Percentiles rank a stretch among this genome's conserved stretches.
Evolutionary conservation across 164 flowering plant genomes (phyloP).

Genomic region (Malania oleifera): DNA sequence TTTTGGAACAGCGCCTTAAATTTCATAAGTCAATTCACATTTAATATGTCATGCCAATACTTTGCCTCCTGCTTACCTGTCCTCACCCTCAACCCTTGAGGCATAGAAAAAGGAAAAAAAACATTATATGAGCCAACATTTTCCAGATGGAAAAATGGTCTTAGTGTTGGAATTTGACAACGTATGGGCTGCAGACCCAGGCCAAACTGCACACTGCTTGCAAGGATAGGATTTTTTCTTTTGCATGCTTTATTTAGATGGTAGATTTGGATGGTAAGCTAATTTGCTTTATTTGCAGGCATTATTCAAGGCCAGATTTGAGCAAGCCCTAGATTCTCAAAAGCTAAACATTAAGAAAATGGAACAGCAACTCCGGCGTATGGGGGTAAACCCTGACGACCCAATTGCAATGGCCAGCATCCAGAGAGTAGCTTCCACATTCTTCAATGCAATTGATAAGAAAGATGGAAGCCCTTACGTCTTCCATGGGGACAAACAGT

Average conservation of each 20-base stretch:
- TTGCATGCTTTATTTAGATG: neutral
- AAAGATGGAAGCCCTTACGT: slow-evolving; percentile 92
- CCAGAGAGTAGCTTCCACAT: slow-evolving; percentile 91
- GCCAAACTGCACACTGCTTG: neutral
- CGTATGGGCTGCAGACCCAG: no score
- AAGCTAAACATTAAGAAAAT: slow-evolving; percentile 84
- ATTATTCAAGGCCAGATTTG: slow-evolving; percentile 94
- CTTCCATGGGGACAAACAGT: slow-evolving; percentile 51
- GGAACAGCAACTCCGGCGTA: slow-evolving; percentile 85
- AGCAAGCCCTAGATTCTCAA: slow-evolving; percentile 97
- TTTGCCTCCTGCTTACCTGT: no score
- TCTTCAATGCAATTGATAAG: slow-evolving; percentile 91
- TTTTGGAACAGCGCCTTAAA: neutral
- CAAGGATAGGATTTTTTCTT: neutral
- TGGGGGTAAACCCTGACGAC: slow-evolving; percentile 93
- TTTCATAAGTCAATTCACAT: no score
- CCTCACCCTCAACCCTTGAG: no score
- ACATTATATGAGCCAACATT: no score
- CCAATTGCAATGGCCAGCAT: slow-evolving; percentile 96
- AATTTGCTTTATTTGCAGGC: slow-evolving; percentile 51
- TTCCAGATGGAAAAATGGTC: no score
- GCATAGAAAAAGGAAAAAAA: no score
- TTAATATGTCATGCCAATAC: no score
- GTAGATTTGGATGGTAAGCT: neutral
- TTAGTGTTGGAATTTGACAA: no score